Conservation (phyloP, 2,329 filamentous ascomycete species). For the Microascus cirrosus region DNA sequence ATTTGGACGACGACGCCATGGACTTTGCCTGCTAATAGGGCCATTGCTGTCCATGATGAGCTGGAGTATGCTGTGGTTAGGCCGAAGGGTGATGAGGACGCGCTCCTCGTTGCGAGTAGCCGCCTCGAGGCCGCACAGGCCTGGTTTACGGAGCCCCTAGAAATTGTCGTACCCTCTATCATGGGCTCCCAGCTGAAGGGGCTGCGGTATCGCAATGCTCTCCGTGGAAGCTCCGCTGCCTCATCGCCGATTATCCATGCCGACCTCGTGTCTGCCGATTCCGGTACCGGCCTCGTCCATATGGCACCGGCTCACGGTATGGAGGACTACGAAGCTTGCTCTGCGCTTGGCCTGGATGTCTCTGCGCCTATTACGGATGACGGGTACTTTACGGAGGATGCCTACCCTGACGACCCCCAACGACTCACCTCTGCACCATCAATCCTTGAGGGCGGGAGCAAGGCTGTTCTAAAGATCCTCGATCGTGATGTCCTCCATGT, state of each 20-base stretch:
- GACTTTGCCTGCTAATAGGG: conserved; percentile 88
- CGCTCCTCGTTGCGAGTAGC: conserved; percentile 60
- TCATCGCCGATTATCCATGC: conserved; percentile 67
- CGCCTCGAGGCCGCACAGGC: conserved; percentile 50
- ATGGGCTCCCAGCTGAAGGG: conserved; percentile 54
- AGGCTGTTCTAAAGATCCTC: conserved; percentile 60
- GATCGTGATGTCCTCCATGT: conserved; percentile 53
- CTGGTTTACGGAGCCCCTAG: conserved; percentile 34
- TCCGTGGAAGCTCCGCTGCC: conserved; percentile 46
- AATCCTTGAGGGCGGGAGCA: conserved; percentile 60
- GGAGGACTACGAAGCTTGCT: conserved; percentile 85
- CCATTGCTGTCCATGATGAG: conserved; percentile 69
- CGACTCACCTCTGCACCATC: conserved; percentile 55
- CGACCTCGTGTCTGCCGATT: conserved; percentile 78
- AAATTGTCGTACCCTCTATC: conserved; percentile 44
- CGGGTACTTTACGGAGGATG: conserved; percentile 70
- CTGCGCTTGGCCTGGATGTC: conserved; percentile 56
- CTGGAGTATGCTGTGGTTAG: conserved; percentile 63
- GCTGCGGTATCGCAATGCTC: conserved; percentile 58
- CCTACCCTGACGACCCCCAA: conserved; percentile 58
- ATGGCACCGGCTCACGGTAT: conserved; percentile 90
- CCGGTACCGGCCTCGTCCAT: conserved; percentile 94
- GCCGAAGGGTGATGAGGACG: conserved; percentile 32
- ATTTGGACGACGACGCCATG: conserved; percentile 98
- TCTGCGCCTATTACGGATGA: conserved; percentile 76